Conservation (phyloP, 1,139 yeast genomes). For the Candida buenavistaensis region DNA sequence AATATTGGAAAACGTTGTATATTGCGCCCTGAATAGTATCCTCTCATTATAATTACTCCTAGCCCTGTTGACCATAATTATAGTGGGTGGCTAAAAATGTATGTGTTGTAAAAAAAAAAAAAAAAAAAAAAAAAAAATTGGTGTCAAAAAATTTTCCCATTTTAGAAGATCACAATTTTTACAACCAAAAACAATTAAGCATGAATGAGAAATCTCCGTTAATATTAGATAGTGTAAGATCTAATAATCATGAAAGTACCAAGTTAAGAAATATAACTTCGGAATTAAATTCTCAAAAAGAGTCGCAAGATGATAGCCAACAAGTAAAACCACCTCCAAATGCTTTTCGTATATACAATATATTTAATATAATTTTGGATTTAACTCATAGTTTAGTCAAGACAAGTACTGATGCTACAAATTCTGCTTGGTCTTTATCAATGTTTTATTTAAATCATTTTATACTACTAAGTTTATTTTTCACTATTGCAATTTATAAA, state of each 20-base stretch:
- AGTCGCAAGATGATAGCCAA: slow-evolving; percentile 2
- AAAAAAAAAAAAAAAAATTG: neutral
- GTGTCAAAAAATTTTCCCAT: neutral
- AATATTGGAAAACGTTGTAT: too few species aligned
- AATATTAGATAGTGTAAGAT: slow-evolving; percentile 13
- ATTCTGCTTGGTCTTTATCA: slow-evolving; percentile 8
- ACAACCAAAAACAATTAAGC: neutral
- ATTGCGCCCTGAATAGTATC: too few species aligned
- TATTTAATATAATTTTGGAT: slow-evolving; percentile 11
- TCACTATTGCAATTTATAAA: slow-evolving; percentile 56
- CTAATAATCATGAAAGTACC: slow-evolving; percentile 11
- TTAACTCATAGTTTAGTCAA: slow-evolving; percentile 11
- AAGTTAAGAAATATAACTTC: slow-evolving; percentile 11
- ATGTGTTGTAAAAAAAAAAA: too few species aligned
- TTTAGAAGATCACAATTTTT: neutral
- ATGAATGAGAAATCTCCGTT: slow-evolving; percentile 12
- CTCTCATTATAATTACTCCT: too few species aligned
- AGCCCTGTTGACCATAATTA: too few species aligned
- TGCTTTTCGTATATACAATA: slow-evolving; percentile 11
- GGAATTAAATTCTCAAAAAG: slow-evolving; percentile 5
- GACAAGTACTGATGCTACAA: slow-evolving; percentile 3
- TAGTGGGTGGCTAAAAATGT: too few species aligned
- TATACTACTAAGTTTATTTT: slow-evolving; percentile 53
- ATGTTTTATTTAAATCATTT: slow-evolving; percentile 21
- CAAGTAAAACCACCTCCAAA: slow-evolving; percentile 12